A percentile compares a stretch with the other conserved stretches of the same genome.
These are phyloP conservation scores for Populus euphratica DNA, from an alignment of 345 rosid species.

Conservation along the genomic window DNA sequence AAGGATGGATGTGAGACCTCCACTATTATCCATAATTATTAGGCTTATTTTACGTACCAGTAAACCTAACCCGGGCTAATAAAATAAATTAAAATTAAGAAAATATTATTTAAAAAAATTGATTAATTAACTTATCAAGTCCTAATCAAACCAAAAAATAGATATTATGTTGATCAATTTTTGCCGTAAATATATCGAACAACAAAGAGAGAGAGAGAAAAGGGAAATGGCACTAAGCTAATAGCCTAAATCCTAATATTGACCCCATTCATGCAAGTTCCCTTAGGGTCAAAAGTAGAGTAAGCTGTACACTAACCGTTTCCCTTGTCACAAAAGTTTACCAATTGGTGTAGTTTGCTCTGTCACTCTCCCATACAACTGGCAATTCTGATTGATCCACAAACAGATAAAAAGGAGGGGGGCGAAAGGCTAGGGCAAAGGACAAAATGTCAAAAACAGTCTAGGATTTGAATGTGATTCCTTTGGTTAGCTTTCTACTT, in stretches of 20 bases:
- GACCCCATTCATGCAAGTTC: not conserved
- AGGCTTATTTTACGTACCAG: no score
- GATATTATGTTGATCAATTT: not conserved
- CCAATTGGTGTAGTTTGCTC: constrained; percentile 11
- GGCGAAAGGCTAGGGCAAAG: constrained; percentile 28
- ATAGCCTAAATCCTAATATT: not conserved
- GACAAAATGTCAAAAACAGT: constrained; percentile 33
- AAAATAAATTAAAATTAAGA: no score
- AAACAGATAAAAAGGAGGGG: constrained; percentile 30
- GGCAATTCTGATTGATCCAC: constrained; percentile 54
- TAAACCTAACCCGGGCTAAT: no score
- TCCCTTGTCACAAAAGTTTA: constrained; percentile 21
- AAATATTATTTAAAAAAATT: no score
- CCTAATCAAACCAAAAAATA: no score
- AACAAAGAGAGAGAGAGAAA: not conserved
- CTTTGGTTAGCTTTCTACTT: constrained; percentile 22
- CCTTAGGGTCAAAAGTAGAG: not conserved
- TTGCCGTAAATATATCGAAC: no score
- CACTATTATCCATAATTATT: no score
- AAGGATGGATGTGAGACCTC: no score
- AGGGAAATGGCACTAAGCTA: not conserved
- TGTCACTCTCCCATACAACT: constrained; percentile 38
- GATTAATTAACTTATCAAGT: no score
- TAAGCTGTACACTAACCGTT: constrained; percentile 13
- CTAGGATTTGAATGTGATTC: constrained; percentile 46